These are phyloP conservation scores for Harringtonia lauricola DNA, from an alignment of 2,329 filamentous ascomycete species.

Conservation along the genomic window DNA sequence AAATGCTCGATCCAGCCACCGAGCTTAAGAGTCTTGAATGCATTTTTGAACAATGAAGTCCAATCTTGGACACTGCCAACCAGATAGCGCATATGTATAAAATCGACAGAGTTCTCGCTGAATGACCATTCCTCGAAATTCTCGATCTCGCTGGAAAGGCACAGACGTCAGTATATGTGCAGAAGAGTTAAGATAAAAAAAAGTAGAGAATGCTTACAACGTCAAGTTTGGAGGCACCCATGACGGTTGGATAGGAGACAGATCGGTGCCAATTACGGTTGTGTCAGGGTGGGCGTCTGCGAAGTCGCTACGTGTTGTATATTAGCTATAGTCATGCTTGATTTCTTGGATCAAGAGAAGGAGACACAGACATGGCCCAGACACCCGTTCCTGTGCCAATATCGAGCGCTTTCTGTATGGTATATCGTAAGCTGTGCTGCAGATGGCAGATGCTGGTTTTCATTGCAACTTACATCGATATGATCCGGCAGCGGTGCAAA, in stretches of 20 bases:
- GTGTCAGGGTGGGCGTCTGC: slow-evolving; percentile 25
- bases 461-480: not conserved
- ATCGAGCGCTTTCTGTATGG: slow-evolving; percentile 3
- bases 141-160: slow-evolving; percentile 13
- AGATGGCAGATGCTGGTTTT: slow-evolving; percentile 38
- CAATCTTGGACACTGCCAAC: slow-evolving; percentile 16
- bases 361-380: slow-evolving; percentile 28
- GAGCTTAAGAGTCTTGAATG: slow-evolving; percentile 25
- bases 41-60: slow-evolving; percentile 12
- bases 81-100: slow-evolving; percentile 16
- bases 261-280: slow-evolving; percentile 29
- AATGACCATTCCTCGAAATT: slow-evolving; percentile 17
- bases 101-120: slow-evolving; percentile 13
- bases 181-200: not conserved
- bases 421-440: slow-evolving; percentile 27
- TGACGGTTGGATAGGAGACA: slow-evolving; percentile 24
- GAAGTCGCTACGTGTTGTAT: slow-evolving; percentile 6
- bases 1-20: slow-evolving; percentile 31
- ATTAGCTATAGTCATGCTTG: slow-evolving; percentile 10
- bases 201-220: slow-evolving; percentile 2
- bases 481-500: slow-evolving; percentile 14
- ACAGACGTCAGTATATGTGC: not conserved
- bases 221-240: slow-evolving; percentile 7
- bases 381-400: slow-evolving; percentile 14
- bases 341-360: not conserved